A percentile compares a stretch with the other conserved stretches of the same genome.
Evolutionary conservation across 257 asterid species (phyloP).

Genomic region (Petrea volubilis): DNA sequence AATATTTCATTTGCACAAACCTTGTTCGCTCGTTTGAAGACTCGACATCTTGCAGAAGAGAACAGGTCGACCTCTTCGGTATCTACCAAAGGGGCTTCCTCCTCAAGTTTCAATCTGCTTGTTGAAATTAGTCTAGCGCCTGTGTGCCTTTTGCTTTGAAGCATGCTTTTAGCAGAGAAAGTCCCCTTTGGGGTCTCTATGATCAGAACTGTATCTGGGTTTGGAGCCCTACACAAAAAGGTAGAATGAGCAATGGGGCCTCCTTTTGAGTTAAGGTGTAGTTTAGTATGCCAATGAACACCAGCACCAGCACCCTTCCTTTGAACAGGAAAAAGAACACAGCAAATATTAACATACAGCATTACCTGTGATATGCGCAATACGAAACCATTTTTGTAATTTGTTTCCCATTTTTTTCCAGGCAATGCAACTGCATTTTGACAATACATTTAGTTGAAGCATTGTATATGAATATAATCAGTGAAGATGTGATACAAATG

Average conservation of each 20-base stretch:
- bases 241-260: slow-evolving; percentile 17
- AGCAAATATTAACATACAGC: background rate
- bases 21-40: slow-evolving; percentile 58
- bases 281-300: background rate
- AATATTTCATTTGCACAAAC: slow-evolving; percentile 33
- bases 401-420: slow-evolving; percentile 92
- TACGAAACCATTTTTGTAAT: slow-evolving; percentile 90
- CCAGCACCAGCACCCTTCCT: background rate
- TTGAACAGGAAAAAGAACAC: background rate
- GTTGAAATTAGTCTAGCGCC: slow-evolving; percentile 88
- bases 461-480: background rate
- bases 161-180: slow-evolving; percentile 74
- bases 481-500: slow-evolving; percentile 1
- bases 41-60: slow-evolving; percentile 83
- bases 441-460: slow-evolving; percentile 22
- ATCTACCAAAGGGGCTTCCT: slow-evolving; percentile 64
- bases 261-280: slow-evolving; percentile 1
- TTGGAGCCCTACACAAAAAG: slow-evolving; percentile 65
- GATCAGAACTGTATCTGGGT: slow-evolving; percentile 90
- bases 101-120: slow-evolving; percentile 66
- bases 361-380: slow-evolving; percentile 95
- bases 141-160: slow-evolving; percentile 66
- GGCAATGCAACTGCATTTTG: slow-evolving; percentile 85
- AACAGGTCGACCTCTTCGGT: slow-evolving; percentile 63
- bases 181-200: slow-evolving; percentile 88